phyloP scores from a whole-genome alignment of 345 rosid species.

The Eutrema heterophyllum region DNA sequence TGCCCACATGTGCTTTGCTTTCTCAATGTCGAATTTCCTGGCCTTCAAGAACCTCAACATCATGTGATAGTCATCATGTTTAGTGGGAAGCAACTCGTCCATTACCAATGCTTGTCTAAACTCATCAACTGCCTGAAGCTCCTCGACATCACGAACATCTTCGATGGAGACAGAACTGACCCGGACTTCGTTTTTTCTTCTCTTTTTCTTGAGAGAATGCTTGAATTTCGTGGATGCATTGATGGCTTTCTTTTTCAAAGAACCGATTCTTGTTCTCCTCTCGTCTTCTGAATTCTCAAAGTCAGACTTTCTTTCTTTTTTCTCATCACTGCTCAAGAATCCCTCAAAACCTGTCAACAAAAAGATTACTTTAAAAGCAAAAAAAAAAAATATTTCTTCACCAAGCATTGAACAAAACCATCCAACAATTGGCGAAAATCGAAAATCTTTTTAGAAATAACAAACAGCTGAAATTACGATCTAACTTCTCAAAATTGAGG shows the following conservation, averaged over 20 bases:
- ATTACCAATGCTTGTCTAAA: slow-evolving; percentile 75
- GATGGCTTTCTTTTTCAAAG: slow-evolving; percentile 90
- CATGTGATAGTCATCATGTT: slow-evolving; percentile 90
- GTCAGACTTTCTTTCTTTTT: slow-evolving; percentile 88
- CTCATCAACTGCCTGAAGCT: slow-evolving; percentile 79
- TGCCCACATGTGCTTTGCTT: slow-evolving; percentile 97
- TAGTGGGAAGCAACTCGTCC: slow-evolving; percentile 83
- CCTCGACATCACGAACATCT: slow-evolving; percentile 89
- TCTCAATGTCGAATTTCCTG: slow-evolving; percentile 87
- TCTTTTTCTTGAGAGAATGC: slow-evolving; percentile 89
- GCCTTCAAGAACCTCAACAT: slow-evolving; percentile 87
- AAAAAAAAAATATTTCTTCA: neutral
- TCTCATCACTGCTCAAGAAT: slow-evolving; percentile 79
- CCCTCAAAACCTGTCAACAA: slow-evolving; percentile 84
- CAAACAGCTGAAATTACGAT: neutral
- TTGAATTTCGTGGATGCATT: slow-evolving; percentile 85
- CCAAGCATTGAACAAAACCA: neutral
- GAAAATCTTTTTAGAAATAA: neutral
- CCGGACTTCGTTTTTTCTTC: slow-evolving; percentile 79
- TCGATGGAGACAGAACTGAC: slow-evolving; percentile 98
- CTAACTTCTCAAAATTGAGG: too few species aligned
- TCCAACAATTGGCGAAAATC: neutral
- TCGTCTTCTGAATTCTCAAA: slow-evolving; percentile 99
- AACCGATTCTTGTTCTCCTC: slow-evolving; percentile 88
- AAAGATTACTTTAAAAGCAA: too few species aligned